Percentiles rank a stretch among this genome's conserved stretches.
Evolutionary conservation across 148 eudicot species (phyloP).

Genomic region (Pouteria glomerata): DNA sequence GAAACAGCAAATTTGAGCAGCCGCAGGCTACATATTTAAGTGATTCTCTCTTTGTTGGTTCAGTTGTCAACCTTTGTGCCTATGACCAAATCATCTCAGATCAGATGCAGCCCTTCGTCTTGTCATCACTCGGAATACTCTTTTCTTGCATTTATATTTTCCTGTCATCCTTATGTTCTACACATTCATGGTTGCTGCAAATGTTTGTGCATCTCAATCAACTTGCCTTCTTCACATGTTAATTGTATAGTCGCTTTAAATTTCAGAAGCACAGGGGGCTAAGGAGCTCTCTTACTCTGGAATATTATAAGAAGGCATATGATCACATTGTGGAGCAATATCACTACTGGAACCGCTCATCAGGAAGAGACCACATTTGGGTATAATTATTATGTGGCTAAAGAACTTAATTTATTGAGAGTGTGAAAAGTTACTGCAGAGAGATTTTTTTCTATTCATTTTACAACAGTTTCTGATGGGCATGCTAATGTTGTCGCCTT

Average conservation of each 20-base stretch:
- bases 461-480: not conserved
- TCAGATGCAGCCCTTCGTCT: too few species aligned
- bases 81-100: too few species aligned
- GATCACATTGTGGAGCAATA: slow-evolving; percentile 65
- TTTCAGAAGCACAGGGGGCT: slow-evolving; percentile 59
- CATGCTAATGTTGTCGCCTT: slow-evolving; percentile 21
- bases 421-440: not conserved
- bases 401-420: not conserved
- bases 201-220: too few species aligned
- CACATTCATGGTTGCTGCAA: too few species aligned
- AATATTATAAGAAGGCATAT: slow-evolving; percentile 72
- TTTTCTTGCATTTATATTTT: too few species aligned
- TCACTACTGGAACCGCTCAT: slow-evolving; percentile 85
- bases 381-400: slow-evolving; percentile 48
- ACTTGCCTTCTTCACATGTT: not conserved
- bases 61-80: too few species aligned
- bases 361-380: slow-evolving; percentile 87
- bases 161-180: too few species aligned
- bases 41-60: too few species aligned
- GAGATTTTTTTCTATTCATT: not conserved
- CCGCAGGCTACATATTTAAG: too few species aligned
- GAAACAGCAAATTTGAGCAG: too few species aligned
- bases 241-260: not conserved
- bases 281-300: slow-evolving; percentile 83
- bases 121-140: too few species aligned